Evolutionary conservation across 73 alveolate species (phyloP), one percentile per base, ranked within the genome.

Genomic region (Blepharisma stoltei): DNA sequence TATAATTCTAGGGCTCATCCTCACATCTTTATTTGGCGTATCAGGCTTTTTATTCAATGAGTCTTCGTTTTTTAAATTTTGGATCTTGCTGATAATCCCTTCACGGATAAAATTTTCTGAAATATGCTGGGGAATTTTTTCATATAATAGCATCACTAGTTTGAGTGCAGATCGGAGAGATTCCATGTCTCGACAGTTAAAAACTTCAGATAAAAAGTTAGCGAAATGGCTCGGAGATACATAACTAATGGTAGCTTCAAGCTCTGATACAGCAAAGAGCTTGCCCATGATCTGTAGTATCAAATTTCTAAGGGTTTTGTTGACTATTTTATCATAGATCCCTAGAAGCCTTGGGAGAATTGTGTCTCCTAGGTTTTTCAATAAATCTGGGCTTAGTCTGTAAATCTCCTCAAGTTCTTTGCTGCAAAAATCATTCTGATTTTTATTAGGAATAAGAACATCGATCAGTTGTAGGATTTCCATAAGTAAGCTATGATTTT

Each of bases 271-370:
- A 11, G 11, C 18, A 25, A 86, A 54, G 48, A 82, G 52, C 70
- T 81, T 83, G 18, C 71, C 87, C 3, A 82, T 86, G 1, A 82
- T 67, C 50, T 52, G 46, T 60, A 86, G 90, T 21, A 80, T 14
- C 68, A 65, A 67, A 81, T 25, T 52, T 38, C 82, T 6, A 27
- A 77, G 20, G 44, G 32, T 43, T 46, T 69, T 41, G 45, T 81
- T 70, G 47, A 77, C 75, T 9, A 76, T 47, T 11, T 65, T 49
- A 53, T 77, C 89, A 65, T 76, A 82, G 38, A 86, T 81, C 54
- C 55, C 50, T 75, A 60, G 65, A 8, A 86, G 45, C 37, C 54
- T 73, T 54, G 93, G 93, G 9, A 86, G 67, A 54, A 86, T 67
- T 32, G 54, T 75, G 54, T 86, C 85, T 6, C 86, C 87, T 5